phyloP scores from a whole-genome alignment of 139 green algal genomes.

The Chlorella sp. region DNA sequence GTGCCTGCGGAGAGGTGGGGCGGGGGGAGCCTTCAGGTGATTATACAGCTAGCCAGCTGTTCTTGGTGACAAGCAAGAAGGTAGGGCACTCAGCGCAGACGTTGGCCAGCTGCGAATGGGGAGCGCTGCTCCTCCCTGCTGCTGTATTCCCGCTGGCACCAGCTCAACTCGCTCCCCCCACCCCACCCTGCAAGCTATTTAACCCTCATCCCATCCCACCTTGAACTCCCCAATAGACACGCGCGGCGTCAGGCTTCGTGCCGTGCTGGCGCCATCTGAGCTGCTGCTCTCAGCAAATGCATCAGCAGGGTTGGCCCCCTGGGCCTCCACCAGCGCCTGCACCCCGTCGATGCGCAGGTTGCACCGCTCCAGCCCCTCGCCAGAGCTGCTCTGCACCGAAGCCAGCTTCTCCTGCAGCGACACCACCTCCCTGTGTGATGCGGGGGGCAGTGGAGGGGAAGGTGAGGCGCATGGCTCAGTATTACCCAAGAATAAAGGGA shows the following conservation, averaged over 20 bases:
- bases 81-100: no score
- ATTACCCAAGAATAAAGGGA: neutral
- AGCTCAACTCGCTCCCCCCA: neutral
- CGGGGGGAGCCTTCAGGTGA: neutral
- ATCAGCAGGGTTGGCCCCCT: neutral
- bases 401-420: neutral
- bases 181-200: neutral
- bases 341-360: conserved; percentile 1
- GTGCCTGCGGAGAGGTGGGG: neutral
- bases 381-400: neutral
- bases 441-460: neutral
- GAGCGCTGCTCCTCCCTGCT: no score
- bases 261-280: neutral
- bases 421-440: neutral
- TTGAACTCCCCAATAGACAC: neutral
- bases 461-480: neutral
- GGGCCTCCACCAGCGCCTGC: neutral
- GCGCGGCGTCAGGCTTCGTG: neutral
- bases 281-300: no score
- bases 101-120: no score
- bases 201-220: neutral
- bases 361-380: conserved; percentile 2
- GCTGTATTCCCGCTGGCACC: no score
- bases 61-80: no score
- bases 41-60: neutral